Evolutionary conservation across 805 yeast species (phyloP).

Genomic region (Ogataea glucozyma): DNA sequence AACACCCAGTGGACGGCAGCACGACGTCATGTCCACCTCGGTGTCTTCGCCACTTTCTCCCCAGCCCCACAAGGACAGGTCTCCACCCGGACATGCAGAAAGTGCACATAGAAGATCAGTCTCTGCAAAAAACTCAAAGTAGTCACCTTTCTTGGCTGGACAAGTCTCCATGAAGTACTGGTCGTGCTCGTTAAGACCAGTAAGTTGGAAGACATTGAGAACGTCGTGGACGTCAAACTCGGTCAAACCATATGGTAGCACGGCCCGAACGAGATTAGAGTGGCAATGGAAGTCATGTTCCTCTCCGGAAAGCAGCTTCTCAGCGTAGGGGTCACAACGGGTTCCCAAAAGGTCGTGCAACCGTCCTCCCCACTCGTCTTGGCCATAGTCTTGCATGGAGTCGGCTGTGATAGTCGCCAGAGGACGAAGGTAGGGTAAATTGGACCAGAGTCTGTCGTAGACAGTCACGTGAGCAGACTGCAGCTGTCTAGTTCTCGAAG

Average conservation of each 20-base stretch:
- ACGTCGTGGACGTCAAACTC: conserved; percentile 72
- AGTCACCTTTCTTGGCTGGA: conserved; percentile 60
- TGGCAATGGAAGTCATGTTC: conserved; percentile 70
- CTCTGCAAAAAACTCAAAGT: conserved; percentile 68
- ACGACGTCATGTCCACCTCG: conserved; percentile 53
- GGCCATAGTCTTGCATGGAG: conserved; percentile 53
- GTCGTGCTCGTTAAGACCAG: conserved; percentile 64
- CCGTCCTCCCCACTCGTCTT: conserved; percentile 66
- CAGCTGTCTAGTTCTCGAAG: conserved; percentile 65
- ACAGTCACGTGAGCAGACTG: conserved; percentile 64
- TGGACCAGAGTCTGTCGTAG: conserved; percentile 65
- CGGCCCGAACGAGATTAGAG: conserved; percentile 60
- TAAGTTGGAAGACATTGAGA: conserved; percentile 66
- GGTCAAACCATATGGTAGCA: conserved; percentile 58
- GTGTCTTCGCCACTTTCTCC: conserved; percentile 54
- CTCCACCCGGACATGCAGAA: conserved; percentile 73
- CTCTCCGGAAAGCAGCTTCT: conserved; percentile 60
- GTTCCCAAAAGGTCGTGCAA: conserved; percentile 69
- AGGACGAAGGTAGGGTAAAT: conserved; percentile 64
- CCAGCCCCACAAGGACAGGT: conserved; percentile 70
- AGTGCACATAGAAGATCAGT: conserved; percentile 63
- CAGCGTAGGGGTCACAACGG: conserved; percentile 70
- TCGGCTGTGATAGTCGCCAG: conserved; percentile 64
- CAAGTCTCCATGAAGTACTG: conserved; percentile 72
- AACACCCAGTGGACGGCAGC: conserved; percentile 63